A percentile compares a stretch with the other conserved stretches of the same genome.
These are phyloP conservation scores for Eucalyptus dawsonii DNA, from an alignment of 345 rosid genomes.

Conservation along the genomic window DNA sequence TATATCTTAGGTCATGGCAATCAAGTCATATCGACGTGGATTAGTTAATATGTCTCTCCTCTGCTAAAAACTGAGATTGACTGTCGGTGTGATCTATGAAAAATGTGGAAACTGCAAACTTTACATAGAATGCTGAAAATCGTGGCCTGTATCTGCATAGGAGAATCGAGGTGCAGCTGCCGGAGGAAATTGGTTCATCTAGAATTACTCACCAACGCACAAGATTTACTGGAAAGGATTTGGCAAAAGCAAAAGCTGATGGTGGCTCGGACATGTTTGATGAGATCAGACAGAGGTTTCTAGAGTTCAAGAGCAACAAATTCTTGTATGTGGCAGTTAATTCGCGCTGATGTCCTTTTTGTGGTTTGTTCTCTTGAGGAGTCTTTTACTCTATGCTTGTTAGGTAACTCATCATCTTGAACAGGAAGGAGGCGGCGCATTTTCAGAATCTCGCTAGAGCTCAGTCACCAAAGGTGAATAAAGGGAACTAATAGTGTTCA, in stretches of 20 bases:
- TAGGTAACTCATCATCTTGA: conserved; percentile 5
- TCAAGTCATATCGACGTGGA: background rate
- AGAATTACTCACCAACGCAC: background rate
- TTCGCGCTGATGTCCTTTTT: background rate
- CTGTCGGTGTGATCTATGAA: background rate
- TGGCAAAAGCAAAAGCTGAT: background rate
- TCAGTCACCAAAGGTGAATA: conserved; percentile 78
- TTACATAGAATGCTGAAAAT: background rate
- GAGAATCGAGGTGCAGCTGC: background rate
- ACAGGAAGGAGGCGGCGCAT: conserved; percentile 66
- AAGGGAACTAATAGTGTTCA: conserved; percentile 10
- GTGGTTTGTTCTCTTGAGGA: background rate
- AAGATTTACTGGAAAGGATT: background rate
- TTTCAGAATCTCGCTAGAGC: conserved; percentile 50
- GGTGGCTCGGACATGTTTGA: conserved; percentile 16
- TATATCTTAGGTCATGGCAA: background rate
- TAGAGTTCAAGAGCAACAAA: conserved; percentile 49
- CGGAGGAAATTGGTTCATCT: background rate
- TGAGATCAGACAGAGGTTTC: conserved; percentile 56
- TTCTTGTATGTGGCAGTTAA: conserved; percentile 40
- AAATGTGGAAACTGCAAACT: background rate
- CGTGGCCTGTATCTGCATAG: background rate
- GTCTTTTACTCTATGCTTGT: conserved; percentile 8
- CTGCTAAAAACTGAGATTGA: background rate
- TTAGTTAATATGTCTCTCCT: background rate